Evolutionary conservation across 192 early-diverging fungal species (phyloP), one percentile per base, ranked within the genome.

Genomic region (Ramicandelaber brevisporus): DNA sequence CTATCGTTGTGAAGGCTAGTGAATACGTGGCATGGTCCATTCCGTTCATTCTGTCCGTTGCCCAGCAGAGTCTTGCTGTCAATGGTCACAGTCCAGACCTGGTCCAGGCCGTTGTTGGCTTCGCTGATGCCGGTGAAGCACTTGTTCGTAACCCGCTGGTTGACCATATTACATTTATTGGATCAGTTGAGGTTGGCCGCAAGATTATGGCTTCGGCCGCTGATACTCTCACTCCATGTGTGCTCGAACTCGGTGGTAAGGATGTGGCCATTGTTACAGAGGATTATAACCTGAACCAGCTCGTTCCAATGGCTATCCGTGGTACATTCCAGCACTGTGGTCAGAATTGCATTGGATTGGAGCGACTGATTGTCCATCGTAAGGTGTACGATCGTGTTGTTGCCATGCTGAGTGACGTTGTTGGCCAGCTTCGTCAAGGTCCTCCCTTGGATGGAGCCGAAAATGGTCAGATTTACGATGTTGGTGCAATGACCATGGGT

Each of bases 211-310:
- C 36, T 14, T 52, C 67, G 4, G 79, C 81, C n/a, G 55, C 74
- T 17, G 41, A 47, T 10, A 55, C 57, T 4, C 55, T 89, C 34
- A 80, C 73, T 4, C 84, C 84, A 0, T 74, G 72, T 33, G 61
- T 79, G 6, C 61, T 89, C n/a, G 84, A 89, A 50, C 55, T 89
- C 10, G 84, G 84, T 14, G 83, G 83, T 19, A 87, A 87, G 53
- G 83, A 87, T 57, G 68, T 68, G 23, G 76, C 77, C 15, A 70
- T 87, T 29, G 50, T 82, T 5, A 70, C 76, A 36, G 61, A 62
- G 25, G 78, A 84, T 38, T 53, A 63, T 5, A 66, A 78, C 40
- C 41, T 78, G 33, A 27, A 32, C 10, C 67, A 78, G 22, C 56
- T 71, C 20, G 33, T 75, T 15, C 65, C 74, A 1, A 59, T 79